A percentile compares a stretch with the other conserved stretches of the same genome.
Evolutionary conservation across 2,329 filamentous ascomycete genomes (phyloP).

Genomic region (Cordyceps militaris): DNA sequence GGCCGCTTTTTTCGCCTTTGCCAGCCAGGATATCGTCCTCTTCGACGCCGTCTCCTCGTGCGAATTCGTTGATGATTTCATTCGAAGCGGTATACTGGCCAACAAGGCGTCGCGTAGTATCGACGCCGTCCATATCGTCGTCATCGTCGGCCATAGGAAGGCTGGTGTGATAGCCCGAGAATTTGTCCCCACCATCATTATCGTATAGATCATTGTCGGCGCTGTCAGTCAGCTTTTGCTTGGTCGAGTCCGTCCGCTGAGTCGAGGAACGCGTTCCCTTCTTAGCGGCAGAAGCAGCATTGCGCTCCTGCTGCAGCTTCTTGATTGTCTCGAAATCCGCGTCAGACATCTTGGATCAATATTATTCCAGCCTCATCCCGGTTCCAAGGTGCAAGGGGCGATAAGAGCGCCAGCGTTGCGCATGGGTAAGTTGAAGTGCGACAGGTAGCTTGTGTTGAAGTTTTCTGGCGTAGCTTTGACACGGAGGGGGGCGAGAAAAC

Average conservation of each 20-base stretch:
- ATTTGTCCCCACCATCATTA: slow-evolving; percentile 69
- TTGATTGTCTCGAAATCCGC: slow-evolving; percentile 83
- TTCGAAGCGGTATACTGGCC: slow-evolving; percentile 94
- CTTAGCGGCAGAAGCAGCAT: slow-evolving; percentile 68
- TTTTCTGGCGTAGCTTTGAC: slow-evolving; percentile 16
- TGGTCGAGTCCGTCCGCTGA: slow-evolving; percentile 83
- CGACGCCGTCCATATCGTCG: slow-evolving; percentile 68
- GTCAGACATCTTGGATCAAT: slow-evolving; percentile 54
- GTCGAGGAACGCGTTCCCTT: slow-evolving; percentile 70
- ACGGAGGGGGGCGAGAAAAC: slow-evolving; percentile 27
- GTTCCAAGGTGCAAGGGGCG: slow-evolving; percentile 32
- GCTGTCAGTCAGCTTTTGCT: slow-evolving; percentile 82
- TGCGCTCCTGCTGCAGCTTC: slow-evolving; percentile 88
- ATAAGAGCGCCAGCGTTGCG: slow-evolving; percentile 28
- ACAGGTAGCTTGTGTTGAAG: slow-evolving; percentile 23
- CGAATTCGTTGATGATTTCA: slow-evolving; percentile 90
- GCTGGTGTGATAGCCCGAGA: slow-evolving; percentile 82
- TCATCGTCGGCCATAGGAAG: slow-evolving; percentile 74
- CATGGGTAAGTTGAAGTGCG: slow-evolving; percentile 27
- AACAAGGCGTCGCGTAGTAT: slow-evolving; percentile 70
- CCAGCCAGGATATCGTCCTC: slow-evolving; percentile 85
- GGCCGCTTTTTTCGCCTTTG: slow-evolving; percentile 76
- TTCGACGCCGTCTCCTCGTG: slow-evolving; percentile 75
- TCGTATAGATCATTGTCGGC: slow-evolving; percentile 89
- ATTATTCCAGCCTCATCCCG: slow-evolving; percentile 33